phyloP scores from a whole-genome alignment of 2,329 filamentous ascomycete genomes.

The Aspergillus clavatus region DNA sequence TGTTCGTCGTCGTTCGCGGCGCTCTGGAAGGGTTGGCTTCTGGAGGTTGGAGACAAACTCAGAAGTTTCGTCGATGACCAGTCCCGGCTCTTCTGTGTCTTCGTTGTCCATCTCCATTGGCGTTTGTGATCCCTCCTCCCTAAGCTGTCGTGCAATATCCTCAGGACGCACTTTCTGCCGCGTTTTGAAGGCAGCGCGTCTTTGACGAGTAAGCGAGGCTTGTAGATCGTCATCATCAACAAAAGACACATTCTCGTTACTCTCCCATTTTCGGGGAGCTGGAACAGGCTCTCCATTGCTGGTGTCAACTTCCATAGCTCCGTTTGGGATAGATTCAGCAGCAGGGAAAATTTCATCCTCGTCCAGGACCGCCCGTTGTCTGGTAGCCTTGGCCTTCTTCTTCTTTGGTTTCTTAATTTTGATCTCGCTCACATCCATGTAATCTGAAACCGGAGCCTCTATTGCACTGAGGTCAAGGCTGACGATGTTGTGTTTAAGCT shows the following conservation, averaged over 20 bases:
- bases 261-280: conserved; percentile 58
- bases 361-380: conserved; percentile 59
- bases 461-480: conserved; percentile 65
- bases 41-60: conserved; percentile 88
- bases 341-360: conserved; percentile 53
- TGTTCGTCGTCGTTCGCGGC: conserved; percentile 39
- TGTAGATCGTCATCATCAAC: conserved; percentile 93
- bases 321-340: conserved; percentile 31
- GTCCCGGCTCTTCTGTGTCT: conserved; percentile 54
- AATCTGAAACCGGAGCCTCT: conserved; percentile 72
- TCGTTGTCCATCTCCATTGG: conserved; percentile 57
- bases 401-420: conserved; percentile 95
- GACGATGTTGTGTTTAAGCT: conserved; percentile 63
- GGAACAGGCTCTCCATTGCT: conserved; percentile 36
- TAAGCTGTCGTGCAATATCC: conserved; percentile 76
- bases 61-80: conserved; percentile 93
- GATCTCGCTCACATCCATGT: conserved; percentile 77
- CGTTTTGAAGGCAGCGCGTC: conserved; percentile 81
- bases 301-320: conserved; percentile 71
- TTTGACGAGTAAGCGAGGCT: conserved; percentile 74
- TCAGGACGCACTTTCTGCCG: conserved; percentile 81
- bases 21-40: conserved; percentile 57
- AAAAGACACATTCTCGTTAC: conserved; percentile 60
- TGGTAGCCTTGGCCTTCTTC: conserved; percentile 69
- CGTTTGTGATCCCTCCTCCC: conserved; percentile 54